Evolutionary conservation across 148 eudicot species (phyloP).

Genomic region (Rhododendron simsii): DNA sequence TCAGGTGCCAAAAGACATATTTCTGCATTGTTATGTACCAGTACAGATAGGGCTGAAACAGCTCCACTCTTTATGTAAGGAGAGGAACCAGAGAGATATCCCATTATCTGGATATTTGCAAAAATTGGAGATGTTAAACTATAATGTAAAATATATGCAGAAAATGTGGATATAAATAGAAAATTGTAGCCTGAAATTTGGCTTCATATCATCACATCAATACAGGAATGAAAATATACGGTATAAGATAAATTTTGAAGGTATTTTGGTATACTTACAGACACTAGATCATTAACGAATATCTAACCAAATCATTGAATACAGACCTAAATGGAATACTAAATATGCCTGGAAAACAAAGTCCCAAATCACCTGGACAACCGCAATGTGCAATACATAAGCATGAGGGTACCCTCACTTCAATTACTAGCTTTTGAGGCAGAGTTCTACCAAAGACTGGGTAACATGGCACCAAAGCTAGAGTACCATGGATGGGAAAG

Average conservation of each 20-base stretch:
- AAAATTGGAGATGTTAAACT: background rate
- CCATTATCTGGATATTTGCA: constrained; percentile 57
- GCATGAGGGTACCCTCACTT: background rate
- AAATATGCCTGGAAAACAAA: background rate
- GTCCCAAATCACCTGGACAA: background rate
- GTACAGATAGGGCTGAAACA: constrained; percentile 80
- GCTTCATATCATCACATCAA: background rate
- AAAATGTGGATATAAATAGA: background rate
- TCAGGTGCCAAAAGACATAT: constrained; percentile 56
- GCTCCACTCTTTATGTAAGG: constrained; percentile 84
- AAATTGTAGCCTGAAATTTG: background rate
- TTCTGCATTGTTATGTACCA: constrained; percentile 62
- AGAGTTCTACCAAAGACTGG: background rate
- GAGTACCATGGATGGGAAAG: background rate
- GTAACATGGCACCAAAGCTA: background rate
- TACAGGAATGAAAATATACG: background rate
- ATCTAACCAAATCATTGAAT: background rate
- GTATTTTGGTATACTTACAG: background rate
- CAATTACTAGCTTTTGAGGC: background rate
- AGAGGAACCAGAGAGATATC: no score
- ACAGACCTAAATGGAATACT: background rate
- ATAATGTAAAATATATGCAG: background rate
- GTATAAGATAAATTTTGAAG: no score
- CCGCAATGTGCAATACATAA: background rate
- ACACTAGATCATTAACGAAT: background rate